These are phyloP conservation scores for Xylaria cubensis DNA, from an alignment of 495 filamentous ascomycete genomes.

Conservation along the genomic window DNA sequence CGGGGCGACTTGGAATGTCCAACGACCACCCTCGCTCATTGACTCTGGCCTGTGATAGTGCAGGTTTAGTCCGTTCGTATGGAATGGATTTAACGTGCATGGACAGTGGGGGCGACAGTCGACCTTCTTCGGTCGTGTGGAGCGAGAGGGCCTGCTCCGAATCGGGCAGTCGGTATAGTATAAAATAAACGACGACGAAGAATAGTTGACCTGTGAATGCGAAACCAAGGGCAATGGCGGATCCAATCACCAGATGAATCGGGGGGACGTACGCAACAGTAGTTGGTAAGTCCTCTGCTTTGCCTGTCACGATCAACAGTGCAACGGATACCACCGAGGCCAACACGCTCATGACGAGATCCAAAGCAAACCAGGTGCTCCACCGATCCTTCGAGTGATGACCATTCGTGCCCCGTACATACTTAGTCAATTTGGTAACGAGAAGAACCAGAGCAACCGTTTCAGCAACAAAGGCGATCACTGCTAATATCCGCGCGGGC, in stretches of 20 bases:
- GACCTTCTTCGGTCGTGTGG: slow-evolving; percentile 42
- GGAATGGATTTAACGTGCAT: slow-evolving; percentile 52
- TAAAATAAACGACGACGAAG: slow-evolving; percentile 49
- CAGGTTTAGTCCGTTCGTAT: slow-evolving; percentile 51
- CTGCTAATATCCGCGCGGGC: slow-evolving; percentile 42
- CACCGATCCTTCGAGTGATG: slow-evolving; percentile 33
- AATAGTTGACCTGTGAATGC: slow-evolving; percentile 49
- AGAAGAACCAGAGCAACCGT: slow-evolving; percentile 42
- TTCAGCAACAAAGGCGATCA: slow-evolving; percentile 46
- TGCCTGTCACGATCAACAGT: slow-evolving; percentile 46
- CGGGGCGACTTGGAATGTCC: slow-evolving; percentile 44
- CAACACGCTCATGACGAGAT: slow-evolving; percentile 44
- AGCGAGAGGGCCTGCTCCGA: slow-evolving; percentile 32
- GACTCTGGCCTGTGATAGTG: slow-evolving; percentile 26
- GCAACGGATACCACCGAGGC: slow-evolving; percentile 50
- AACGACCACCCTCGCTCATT: slow-evolving; percentile 38
- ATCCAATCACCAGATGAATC: slow-evolving; percentile 45
- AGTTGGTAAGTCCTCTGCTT: slow-evolving; percentile 35
- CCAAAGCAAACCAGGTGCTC: slow-evolving; percentile 45
- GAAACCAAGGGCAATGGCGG: slow-evolving; percentile 48
- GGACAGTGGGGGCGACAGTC: slow-evolving; percentile 28
- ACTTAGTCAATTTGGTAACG: slow-evolving; percentile 33
- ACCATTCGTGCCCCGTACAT: slow-evolving; percentile 34
- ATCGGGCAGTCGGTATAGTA: slow-evolving; percentile 37
- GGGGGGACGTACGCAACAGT: slow-evolving; percentile 42